A percentile compares a stretch with the other conserved stretches of the same genome.
Evolutionary conservation across 495 filamentous ascomycete species (phyloP).

Genomic region (Trichocladium antarcticum): DNA sequence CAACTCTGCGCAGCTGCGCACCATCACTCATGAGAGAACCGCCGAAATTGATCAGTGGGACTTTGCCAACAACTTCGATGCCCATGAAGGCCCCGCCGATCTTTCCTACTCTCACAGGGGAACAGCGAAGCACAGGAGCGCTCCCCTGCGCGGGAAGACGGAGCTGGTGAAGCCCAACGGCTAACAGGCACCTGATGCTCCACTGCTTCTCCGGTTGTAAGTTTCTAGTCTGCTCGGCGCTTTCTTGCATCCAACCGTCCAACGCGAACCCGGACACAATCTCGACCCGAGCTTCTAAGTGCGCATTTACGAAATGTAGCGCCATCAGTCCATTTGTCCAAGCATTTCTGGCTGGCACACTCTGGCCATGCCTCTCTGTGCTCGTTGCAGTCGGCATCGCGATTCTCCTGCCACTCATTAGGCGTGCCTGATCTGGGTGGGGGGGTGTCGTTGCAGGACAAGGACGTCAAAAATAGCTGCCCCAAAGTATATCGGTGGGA

Average conservation of each 20-base stretch:
- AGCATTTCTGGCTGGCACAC: not conserved
- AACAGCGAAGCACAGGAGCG: no score
- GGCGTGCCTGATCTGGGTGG: constrained; percentile 11
- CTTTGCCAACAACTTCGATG: no score
- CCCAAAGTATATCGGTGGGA: not conserved
- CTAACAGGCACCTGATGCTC: not conserved
- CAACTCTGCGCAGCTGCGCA: no score
- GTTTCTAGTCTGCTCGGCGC: no score
- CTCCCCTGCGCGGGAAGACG: no score
- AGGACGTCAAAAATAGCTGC: not conserved
- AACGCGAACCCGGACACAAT: not conserved
- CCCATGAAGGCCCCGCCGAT: no score
- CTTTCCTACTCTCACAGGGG: no score
- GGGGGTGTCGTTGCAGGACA: not conserved
- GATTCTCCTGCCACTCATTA: constrained; percentile 16
- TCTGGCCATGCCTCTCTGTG: not conserved
- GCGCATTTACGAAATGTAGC: not conserved
- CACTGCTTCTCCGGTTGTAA: no score
- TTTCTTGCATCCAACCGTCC: not conserved
- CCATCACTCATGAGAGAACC: no score
- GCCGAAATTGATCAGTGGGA: no score
- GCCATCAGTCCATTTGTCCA: not conserved
- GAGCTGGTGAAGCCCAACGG: no score
- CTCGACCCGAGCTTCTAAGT: not conserved
- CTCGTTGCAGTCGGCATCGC: not conserved